Conservation (phyloP, 768 basidiomycete genomes). For the Kockovaella imperatae region DNA sequence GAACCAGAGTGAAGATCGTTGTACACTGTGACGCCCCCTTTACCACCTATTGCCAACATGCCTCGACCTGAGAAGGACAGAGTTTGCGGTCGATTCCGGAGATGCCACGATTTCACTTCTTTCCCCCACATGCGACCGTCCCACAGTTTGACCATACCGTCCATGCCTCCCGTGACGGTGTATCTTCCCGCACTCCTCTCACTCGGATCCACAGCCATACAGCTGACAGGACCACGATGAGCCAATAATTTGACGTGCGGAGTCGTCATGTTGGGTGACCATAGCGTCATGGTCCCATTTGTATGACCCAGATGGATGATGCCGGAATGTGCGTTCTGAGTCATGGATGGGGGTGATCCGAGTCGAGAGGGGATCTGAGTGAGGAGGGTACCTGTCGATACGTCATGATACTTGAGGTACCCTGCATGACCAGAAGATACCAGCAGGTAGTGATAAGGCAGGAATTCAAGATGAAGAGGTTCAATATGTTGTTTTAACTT, state of each 20-base stretch:
- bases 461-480: constrained; percentile 78
- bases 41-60: constrained; percentile 67
- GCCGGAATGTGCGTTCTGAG: constrained; percentile 86
- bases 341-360: constrained; percentile 73
- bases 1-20: constrained; percentile 50
- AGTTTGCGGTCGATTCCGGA: constrained; percentile 53
- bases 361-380: constrained; percentile 83
- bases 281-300: constrained; percentile 84
- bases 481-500: constrained; percentile 56
- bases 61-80: constrained; percentile 83
- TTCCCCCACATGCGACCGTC: constrained; percentile 95
- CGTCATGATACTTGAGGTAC: constrained; percentile 92
- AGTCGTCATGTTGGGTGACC: constrained; percentile 89
- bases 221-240: constrained; percentile 76
- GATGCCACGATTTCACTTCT: constrained; percentile 67
- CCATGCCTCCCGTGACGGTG: constrained; percentile 81
- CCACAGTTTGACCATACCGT: constrained; percentile 90
- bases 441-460: constrained; percentile 93
- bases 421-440: constrained; percentile 79
- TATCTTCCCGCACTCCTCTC: constrained; percentile 70
- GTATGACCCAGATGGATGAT: constrained; percentile 91
- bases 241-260: constrained; percentile 87
- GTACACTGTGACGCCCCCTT: constrained; percentile 81
- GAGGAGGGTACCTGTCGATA: constrained; percentile 79
- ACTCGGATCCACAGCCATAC: constrained; percentile 68